Conservation (phyloP, 352 stramenopile species). For the Pythium guiyangense region DNA sequence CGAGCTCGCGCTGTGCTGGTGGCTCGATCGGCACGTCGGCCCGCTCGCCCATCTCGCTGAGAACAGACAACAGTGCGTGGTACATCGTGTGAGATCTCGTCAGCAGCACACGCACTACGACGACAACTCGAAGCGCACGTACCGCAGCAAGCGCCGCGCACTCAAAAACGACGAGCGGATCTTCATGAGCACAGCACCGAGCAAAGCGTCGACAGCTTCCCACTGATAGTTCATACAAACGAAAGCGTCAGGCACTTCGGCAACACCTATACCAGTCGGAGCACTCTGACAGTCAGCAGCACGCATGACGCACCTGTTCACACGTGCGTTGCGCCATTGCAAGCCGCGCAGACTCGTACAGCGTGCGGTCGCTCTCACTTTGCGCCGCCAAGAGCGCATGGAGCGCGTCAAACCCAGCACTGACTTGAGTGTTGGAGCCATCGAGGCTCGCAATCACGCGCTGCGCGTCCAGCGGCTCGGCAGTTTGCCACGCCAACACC, state of each 20-base stretch:
- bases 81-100: background rate
- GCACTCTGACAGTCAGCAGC: too few species aligned
- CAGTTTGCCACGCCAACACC: constrained; percentile 31
- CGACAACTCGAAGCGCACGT: background rate
- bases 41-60: constrained; percentile 82
- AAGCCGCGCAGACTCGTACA: background rate
- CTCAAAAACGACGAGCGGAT: constrained; percentile 73
- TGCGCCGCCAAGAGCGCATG: constrained; percentile 2
- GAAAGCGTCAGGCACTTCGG: background rate
- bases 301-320: constrained; percentile 30
- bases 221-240: constrained; percentile 29
- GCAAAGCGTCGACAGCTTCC: constrained; percentile 18
- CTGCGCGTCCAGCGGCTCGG: constrained; percentile 24
- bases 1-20: constrained; percentile 85
- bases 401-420: constrained; percentile 17
- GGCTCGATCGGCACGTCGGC: constrained; percentile 93
- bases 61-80: background rate
- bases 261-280: background rate
- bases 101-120: background rate
- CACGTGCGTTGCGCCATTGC: constrained; percentile 6
- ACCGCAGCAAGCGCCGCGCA: constrained; percentile 82
- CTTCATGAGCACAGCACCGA: constrained; percentile 42
- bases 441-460: constrained; percentile 32
- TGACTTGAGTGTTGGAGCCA: constrained; percentile 29
- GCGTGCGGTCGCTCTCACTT: background rate